phyloP scores from a whole-genome alignment of 1,284 basidiomycete species.

The Phlebopus sp. region DNA sequence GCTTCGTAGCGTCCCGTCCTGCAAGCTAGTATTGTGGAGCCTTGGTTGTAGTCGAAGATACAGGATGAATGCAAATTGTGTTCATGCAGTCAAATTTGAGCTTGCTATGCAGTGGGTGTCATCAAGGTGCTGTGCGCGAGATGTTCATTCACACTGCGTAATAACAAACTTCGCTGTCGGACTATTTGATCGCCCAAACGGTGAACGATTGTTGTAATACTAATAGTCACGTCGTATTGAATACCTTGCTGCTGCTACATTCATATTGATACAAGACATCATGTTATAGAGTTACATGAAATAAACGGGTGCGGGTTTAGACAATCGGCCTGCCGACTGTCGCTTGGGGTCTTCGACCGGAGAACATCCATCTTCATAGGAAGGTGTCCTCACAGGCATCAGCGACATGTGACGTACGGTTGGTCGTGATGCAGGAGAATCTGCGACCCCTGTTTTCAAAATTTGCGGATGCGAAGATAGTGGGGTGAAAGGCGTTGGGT shows the following conservation, averaged over 20 bases:
- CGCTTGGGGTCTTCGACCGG: constrained; percentile 1
- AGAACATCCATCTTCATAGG: constrained; percentile 3
- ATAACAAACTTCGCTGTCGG: not conserved
- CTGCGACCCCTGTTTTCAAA: not conserved
- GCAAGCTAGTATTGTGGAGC: too few species aligned
- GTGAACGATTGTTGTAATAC: too few species aligned
- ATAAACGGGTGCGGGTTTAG: constrained; percentile 21
- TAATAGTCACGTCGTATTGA: not conserved
- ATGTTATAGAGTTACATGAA: constrained; percentile 18
- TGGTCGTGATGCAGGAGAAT: constrained; percentile 1
- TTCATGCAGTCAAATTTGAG: too few species aligned
- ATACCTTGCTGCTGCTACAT: not conserved
- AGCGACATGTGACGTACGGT: constrained; percentile 22
- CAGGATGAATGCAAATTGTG: too few species aligned
- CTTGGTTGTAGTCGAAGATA: too few species aligned
- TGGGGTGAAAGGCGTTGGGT: not conserved
- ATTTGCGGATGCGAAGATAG: not conserved
- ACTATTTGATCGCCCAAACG: too few species aligned
- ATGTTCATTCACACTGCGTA: too few species aligned
- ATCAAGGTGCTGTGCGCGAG: too few species aligned
- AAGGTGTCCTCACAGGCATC: constrained; percentile 13
- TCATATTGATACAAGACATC: not conserved
- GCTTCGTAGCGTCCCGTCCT: not conserved
- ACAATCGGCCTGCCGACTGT: constrained; percentile 11
- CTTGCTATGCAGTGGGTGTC: too few species aligned